These are phyloP conservation scores for Serendipita sp. DNA, from an alignment of 768 basidiomycete species.

Conservation along the genomic window DNA sequence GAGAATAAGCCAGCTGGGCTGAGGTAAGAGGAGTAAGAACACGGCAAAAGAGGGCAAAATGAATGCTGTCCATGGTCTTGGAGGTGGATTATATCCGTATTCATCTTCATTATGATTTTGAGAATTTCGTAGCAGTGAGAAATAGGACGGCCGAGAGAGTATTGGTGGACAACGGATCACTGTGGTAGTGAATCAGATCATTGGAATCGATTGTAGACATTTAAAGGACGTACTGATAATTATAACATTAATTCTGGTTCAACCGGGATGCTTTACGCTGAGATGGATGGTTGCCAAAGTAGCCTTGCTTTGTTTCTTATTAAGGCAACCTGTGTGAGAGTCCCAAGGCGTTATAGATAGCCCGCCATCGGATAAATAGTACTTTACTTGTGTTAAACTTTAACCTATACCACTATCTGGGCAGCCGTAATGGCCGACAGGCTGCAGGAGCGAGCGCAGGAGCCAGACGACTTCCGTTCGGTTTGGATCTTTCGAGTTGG, in stretches of 20 bases:
- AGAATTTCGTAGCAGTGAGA: not conserved
- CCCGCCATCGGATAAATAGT: too few relatives aligned
- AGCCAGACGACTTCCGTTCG: too few relatives aligned
- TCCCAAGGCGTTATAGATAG: too few relatives aligned
- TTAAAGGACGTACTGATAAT: not conserved
- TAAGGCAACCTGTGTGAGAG: too few relatives aligned
- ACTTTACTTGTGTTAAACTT: too few relatives aligned
- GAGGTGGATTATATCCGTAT: not conserved
- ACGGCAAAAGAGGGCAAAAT: slow-evolving; percentile 21
- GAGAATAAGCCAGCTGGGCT: slow-evolving; percentile 53
- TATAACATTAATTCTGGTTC: not conserved
- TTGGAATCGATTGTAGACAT: not conserved
- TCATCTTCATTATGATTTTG: not conserved
- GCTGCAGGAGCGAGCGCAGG: too few relatives aligned
- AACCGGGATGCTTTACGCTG: not conserved
- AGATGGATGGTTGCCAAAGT: too few relatives aligned
- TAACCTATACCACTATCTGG: too few relatives aligned
- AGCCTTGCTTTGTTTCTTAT: too few relatives aligned
- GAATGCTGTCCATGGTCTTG: slow-evolving; percentile 3
- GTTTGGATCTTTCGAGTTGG: too few relatives aligned
- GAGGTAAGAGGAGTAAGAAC: slow-evolving; percentile 47
- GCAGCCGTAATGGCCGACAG: too few relatives aligned
- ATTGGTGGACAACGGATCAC: slow-evolving; percentile 4
- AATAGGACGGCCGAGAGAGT: not conserved
- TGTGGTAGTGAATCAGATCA: not conserved